These are phyloP conservation scores for Pontederia crassipes DNA, from an alignment of 176 grass and related monocot genomes.

Conservation along the genomic window DNA sequence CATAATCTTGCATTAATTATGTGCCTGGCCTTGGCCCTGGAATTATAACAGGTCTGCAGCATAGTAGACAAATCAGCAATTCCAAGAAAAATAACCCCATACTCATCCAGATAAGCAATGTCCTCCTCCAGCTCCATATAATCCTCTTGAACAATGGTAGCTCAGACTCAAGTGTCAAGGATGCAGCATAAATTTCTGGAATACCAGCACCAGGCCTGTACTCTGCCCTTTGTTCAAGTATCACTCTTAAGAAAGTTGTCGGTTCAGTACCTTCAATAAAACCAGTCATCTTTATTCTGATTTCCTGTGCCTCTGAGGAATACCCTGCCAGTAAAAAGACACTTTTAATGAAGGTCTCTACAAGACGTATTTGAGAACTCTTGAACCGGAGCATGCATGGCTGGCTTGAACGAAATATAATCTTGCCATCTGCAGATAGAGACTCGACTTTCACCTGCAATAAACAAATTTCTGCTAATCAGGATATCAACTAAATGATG, in stretches of 20 bases:
- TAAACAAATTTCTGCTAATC: constrained; percentile 4
- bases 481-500: neutral
- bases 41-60: constrained; percentile 63
- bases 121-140: constrained; percentile 88
- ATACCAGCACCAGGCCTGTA: constrained; percentile 58
- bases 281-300: constrained; percentile 59
- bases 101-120: constrained; percentile 78
- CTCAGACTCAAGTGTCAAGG: constrained; percentile 60
- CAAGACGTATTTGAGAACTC: constrained; percentile 70
- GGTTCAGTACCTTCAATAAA: constrained; percentile 46
- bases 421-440: constrained; percentile 41
- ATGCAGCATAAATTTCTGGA: constrained; percentile 70
- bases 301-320: constrained; percentile 64
- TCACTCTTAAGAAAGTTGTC: constrained; percentile 46
- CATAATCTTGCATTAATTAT: no score
- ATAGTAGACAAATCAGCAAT: constrained; percentile 45
- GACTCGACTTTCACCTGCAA: constrained; percentile 65
- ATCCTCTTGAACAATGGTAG: constrained; percentile 68
- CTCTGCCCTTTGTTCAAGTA: constrained; percentile 76
- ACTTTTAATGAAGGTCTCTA: constrained; percentile 70
- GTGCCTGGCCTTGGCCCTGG: constrained; percentile 24
- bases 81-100: constrained; percentile 59
- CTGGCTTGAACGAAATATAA: constrained; percentile 41
- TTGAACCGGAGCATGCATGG: constrained; percentile 95
- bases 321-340: constrained; percentile 63